These are phyloP conservation scores for Taiozyma sp. DNA, from an alignment of 1,139 yeast genomes.

Conservation along the genomic window DNA sequence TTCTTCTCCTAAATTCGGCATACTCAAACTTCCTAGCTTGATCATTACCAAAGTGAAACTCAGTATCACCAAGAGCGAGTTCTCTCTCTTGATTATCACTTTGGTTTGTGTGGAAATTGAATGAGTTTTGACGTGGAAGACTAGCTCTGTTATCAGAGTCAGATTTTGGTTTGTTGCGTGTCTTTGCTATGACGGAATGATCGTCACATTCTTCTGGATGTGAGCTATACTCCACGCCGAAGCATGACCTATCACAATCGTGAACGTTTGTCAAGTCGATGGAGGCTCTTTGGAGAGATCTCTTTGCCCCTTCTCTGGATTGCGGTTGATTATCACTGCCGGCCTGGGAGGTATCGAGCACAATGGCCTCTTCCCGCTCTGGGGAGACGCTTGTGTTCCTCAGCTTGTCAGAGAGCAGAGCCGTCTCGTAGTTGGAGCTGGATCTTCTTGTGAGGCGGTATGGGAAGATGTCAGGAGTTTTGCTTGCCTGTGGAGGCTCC, in stretches of 20 bases:
- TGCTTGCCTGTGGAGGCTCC: constrained; percentile 13
- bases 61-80: background rate
- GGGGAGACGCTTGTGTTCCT: background rate
- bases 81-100: background rate
- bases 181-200: background rate
- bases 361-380: background rate
- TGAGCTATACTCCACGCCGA: constrained; percentile 1
- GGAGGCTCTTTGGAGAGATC: constrained; percentile 11
- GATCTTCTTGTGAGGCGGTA: constrained; percentile 10
- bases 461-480: constrained; percentile 9
- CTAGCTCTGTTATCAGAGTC: background rate
- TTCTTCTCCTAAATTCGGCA: constrained; percentile 21
- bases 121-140: background rate
- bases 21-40: constrained; percentile 14
- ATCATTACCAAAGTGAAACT: background rate
- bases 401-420: constrained; percentile 5
- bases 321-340: background rate
- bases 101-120: background rate
- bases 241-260: constrained; percentile 2
- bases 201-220: background rate
- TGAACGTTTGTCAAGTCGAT: constrained; percentile 4
- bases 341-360: background rate
- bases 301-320: constrained; percentile 12
- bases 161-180: background rate
- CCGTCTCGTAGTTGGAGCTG: constrained; percentile 13